Percentiles rank a stretch among this genome's conserved stretches.
phyloP scores from a whole-genome alignment of 176 grass and related monocot genomes.

The Aegilops speltoides region DNA sequence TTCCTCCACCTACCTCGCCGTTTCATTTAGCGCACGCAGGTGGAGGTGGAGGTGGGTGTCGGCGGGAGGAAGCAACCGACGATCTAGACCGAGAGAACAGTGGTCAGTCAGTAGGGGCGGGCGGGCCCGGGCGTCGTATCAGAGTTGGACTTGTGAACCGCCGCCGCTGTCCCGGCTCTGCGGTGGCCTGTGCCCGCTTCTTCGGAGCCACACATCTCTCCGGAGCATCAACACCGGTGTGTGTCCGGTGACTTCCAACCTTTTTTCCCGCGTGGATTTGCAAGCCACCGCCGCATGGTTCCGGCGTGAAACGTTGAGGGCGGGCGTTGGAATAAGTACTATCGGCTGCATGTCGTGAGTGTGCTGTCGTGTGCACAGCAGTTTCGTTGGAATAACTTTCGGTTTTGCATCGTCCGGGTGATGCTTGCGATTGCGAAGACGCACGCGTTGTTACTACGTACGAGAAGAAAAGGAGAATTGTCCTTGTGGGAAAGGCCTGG shows the following conservation, averaged over 20 bases:
- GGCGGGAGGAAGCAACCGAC: constrained; percentile 51
- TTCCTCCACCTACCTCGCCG: constrained; percentile 31
- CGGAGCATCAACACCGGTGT: no score
- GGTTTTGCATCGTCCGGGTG: no score
- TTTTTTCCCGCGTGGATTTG: background rate
- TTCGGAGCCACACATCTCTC: background rate
- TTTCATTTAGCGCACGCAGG: constrained; percentile 19
- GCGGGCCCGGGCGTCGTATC: background rate
- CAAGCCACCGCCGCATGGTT: background rate
- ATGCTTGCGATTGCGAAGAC: no score
- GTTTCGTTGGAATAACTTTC: no score
- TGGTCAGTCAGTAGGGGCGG: background rate
- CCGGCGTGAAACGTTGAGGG: no score
- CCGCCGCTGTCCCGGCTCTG: background rate
- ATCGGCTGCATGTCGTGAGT: no score
- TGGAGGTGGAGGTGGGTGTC: constrained; percentile 13
- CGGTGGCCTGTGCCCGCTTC: background rate
- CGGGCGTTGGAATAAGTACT: no score
- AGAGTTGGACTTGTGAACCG: constrained; percentile 44
- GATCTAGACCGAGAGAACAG: background rate
- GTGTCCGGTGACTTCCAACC: no score
- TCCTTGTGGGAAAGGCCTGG: no score
- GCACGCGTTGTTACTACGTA: no score
- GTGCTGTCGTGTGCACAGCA: no score
- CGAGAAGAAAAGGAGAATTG: no score